Percentiles rank a stretch among this genome's conserved stretches.
Conservation (phyloP, 2,329 filamentous ascomycete genomes). For the Colletotrichum sp. region DNA sequence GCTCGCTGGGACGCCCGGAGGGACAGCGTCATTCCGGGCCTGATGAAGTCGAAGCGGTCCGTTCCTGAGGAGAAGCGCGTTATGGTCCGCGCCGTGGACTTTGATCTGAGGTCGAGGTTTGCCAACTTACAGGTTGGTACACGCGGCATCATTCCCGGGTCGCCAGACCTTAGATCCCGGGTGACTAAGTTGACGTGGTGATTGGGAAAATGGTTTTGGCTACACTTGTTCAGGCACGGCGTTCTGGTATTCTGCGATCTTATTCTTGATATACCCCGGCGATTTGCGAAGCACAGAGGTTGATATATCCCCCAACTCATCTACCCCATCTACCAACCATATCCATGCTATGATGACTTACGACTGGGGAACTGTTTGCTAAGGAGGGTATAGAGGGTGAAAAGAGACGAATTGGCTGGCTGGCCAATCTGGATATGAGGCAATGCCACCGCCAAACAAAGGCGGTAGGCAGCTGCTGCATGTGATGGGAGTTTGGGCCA, state of each 20-base stretch:
- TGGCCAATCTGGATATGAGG: neutral
- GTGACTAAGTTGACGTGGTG: slow-evolving; percentile 55
- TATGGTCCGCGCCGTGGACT: slow-evolving; percentile 62
- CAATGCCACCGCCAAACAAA: neutral
- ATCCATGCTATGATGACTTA: neutral
- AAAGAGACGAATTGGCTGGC: neutral
- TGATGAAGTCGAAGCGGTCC: slow-evolving; percentile 25
- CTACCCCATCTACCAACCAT: neutral
- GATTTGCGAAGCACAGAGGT: neutral
- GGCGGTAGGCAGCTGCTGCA: neutral
- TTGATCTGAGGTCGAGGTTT: slow-evolving; percentile 56
- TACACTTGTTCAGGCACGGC: neutral
- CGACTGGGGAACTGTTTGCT: neutral
- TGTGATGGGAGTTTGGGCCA: neutral
- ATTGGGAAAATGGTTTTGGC: neutral
- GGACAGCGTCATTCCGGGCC: slow-evolving; percentile 26
- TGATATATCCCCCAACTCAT: neutral
- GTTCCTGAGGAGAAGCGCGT: slow-evolving; percentile 60
- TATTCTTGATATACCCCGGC: slow-evolving; percentile 21
- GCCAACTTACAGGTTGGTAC: slow-evolving; percentile 61
- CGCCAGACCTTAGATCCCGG: slow-evolving; percentile 52
- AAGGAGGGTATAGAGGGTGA: neutral
- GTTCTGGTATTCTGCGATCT: neutral
- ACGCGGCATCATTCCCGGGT: slow-evolving; percentile 51
- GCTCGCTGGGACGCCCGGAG: slow-evolving; percentile 41